These are phyloP conservation scores for Pestalotiopsis fici DNA, from an alignment of 2,329 filamentous ascomycete genomes.

Conservation along the genomic window DNA sequence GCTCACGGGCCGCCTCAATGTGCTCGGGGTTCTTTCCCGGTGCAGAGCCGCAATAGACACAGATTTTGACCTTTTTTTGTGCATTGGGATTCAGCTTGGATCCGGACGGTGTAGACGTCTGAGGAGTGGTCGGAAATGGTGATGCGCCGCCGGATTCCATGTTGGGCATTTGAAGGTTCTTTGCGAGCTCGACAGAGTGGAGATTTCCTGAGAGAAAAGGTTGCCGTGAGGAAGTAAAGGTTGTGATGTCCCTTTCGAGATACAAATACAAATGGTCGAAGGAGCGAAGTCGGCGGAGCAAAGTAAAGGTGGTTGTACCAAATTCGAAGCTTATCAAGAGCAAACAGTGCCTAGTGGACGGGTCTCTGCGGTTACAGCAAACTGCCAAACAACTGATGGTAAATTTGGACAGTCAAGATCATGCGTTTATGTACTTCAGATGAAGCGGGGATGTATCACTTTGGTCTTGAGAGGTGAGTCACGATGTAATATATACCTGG, in stretches of 20 bases:
- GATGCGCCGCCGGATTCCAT: slow-evolving; percentile 44
- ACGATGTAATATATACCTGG: not conserved
- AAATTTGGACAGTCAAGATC: not conserved
- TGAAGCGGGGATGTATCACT: not conserved
- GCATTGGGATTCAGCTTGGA: slow-evolving; percentile 28
- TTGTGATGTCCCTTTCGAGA: not conserved
- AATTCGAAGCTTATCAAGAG: not conserved
- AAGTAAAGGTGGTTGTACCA: not conserved
- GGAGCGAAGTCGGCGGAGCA: not conserved
- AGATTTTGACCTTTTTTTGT: slow-evolving; percentile 65
- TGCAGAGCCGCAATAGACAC: slow-evolving; percentile 91
- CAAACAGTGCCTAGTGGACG: not conserved
- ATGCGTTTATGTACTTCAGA: not conserved
- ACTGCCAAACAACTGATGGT: not conserved
- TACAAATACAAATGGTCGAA: not conserved
- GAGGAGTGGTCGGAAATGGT: slow-evolving; percentile 27
- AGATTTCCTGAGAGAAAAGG: not conserved
- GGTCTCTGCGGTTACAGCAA: not conserved
- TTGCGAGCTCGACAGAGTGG: not conserved
- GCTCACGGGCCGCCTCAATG: slow-evolving; percentile 73
- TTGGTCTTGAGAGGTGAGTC: not conserved
- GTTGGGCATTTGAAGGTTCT: not conserved
- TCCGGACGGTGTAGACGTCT: slow-evolving; percentile 27
- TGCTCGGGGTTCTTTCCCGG: slow-evolving; percentile 73
- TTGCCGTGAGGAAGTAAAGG: not conserved